Conservation (phyloP, 2,329 filamentous ascomycete species). For the Magnaporthiopsis incrustans region DNA sequence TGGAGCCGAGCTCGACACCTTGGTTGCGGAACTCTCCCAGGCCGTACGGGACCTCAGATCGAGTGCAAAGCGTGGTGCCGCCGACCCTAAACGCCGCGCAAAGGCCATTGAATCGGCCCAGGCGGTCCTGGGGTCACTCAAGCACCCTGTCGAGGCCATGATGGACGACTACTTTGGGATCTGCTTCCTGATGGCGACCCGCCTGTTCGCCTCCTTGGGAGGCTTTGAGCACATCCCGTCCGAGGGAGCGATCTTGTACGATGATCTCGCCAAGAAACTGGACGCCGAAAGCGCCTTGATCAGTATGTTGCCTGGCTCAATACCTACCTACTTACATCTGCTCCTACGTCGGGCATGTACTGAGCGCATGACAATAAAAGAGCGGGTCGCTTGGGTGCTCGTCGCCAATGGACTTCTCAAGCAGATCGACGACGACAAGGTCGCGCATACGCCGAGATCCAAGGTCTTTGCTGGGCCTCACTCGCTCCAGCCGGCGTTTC, state of each 20-base stretch:
- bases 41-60: background rate
- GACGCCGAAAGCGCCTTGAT: conserved; percentile 21
- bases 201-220: conserved; percentile 24
- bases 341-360: background rate
- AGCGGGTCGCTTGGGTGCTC: conserved; percentile 15
- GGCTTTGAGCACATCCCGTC: conserved; percentile 23
- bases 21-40: background rate
- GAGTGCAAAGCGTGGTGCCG: background rate
- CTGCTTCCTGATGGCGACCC: conserved; percentile 15
- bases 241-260: conserved; percentile 18
- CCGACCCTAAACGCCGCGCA: background rate
- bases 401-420: conserved; percentile 14
- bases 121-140: conserved; percentile 8
- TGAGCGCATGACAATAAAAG: conserved; percentile 7
- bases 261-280: conserved; percentile 20
- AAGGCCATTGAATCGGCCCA: conserved; percentile 9
- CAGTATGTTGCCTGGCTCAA: conserved; percentile 9
- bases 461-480: background rate
- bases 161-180: conserved; percentile 7
- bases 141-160: conserved; percentile 12
- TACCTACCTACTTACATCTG: no score
- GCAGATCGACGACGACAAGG: conserved; percentile 13
- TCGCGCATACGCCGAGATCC: conserved; percentile 16
- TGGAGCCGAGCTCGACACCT: background rate
- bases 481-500: background rate